Evolutionary conservation across 2,329 filamentous ascomycete genomes (phyloP), one percentile per base, ranked within the genome.

Genomic region (Fusarium dlaminii): DNA sequence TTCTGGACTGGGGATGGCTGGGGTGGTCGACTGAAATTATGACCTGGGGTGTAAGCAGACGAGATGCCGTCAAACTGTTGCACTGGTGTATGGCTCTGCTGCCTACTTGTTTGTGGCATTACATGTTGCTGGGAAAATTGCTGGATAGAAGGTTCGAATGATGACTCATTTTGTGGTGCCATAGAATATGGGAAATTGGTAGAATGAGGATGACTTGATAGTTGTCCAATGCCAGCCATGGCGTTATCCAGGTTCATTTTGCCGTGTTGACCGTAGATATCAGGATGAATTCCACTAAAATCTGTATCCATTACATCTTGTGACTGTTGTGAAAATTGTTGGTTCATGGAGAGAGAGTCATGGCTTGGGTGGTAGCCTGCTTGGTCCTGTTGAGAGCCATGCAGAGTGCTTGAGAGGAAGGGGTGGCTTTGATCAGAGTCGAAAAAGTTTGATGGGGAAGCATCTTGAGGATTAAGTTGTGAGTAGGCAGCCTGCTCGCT

Each of bases 241-340:
- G 75, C 68, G 48, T 73, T 74, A 24, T 69, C 75, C 11, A 82
- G 72, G 46, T 79, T 75, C 55, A 81, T 68, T 69, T 83, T 83
- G 34, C 66, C 64, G 58, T 81, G 82, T 54, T 84, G 82, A 15
- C 73, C 74, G 60, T 83, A 85, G 30, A 84, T 60, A 40, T 83
- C 82, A 20, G 82, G 76, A 43, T 83, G 81, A 15, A 84, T 78
- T 63, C 80, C 80, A 74, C 77, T 75, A 54, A 84, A 83, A 36
- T 80, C 77, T 45, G 83, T 79, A 63, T 85, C 80, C 45, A 84
- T 77, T 51, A 81, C 79, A 65, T 84, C 82, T 66, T 82, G 79
- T 43, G 73, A 73, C 20, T 80, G 66, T 36, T 81, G 80, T 46
- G 79, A 73, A 66, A 80, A 85, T 45, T 81, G 82, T 59, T 82